Evolutionary conservation across 1,284 basidiomycete genomes (phyloP).

Genomic region (Ganoderma meredithae): DNA sequence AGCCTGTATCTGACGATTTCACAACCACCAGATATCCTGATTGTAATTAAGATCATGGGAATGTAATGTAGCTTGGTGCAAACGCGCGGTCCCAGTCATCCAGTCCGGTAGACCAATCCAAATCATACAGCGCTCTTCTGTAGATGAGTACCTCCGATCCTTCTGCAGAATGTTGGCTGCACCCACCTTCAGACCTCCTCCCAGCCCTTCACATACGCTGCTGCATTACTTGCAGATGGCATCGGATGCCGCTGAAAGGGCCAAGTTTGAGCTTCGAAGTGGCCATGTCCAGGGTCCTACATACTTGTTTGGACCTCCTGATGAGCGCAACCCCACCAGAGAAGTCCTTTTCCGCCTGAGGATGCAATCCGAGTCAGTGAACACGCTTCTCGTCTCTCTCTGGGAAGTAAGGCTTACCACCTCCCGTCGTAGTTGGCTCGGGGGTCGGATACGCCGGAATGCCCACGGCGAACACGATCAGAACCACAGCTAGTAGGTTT

Average conservation of each 20-base stretch:
- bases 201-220: not conserved
- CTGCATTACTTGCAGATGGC: not conserved
- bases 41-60: not conserved
- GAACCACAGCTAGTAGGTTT: not conserved
- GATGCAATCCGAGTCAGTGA: not conserved
- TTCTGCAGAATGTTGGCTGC: not conserved
- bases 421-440: not conserved
- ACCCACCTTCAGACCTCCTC: not conserved
- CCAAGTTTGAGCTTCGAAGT: not conserved
- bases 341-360: not conserved
- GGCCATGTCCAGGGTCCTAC: not conserved
- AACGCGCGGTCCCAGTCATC: not conserved
- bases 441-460: not conserved
- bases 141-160: not conserved
- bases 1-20: not conserved
- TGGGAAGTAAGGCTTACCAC: not conserved
- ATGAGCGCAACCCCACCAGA: not conserved
- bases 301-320: not conserved
- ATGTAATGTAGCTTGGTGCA: not conserved
- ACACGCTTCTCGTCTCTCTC: not conserved
- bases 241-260: not conserved
- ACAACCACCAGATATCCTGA: not conserved
- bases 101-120: not conserved
- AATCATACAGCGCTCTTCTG: not conserved
- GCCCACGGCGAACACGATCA: not conserved